Percentiles rank a stretch among this genome's conserved stretches.
These are phyloP conservation scores for Rhazya stricta DNA, from an alignment of 257 asterid species.

Conservation along the genomic window DNA sequence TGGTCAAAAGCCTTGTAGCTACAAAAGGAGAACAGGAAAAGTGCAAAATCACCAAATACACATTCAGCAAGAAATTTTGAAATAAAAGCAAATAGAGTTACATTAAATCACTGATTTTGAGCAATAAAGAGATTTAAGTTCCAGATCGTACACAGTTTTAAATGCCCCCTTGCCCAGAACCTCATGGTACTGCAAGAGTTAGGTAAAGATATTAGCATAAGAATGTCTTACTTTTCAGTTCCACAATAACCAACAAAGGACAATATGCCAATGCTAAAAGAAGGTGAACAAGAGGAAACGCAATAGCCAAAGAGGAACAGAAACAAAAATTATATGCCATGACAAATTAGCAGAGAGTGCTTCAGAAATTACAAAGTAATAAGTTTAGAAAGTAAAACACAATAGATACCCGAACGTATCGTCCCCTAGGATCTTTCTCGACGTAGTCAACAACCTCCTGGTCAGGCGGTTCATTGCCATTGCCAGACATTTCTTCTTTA, in stretches of 20 bases:
- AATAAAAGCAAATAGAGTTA: not conserved
- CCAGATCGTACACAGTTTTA: slow-evolving; percentile 66
- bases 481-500: slow-evolving; percentile 16
- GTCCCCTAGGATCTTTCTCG: slow-evolving; percentile 55
- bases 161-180: slow-evolving; percentile 82
- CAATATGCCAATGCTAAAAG: not conserved
- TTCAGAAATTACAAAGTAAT: not conserved
- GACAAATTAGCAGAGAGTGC: not conserved
- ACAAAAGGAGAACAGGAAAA: not conserved
- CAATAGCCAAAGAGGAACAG: not conserved
- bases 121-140: slow-evolving; percentile 7
- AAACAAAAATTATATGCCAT: not conserved
- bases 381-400: not conserved
- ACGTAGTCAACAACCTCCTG: slow-evolving; percentile 39
- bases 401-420: slow-evolving; percentile 58
- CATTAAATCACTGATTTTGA: not conserved
- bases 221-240: not conserved
- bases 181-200: slow-evolving; percentile 52
- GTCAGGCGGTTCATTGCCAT: slow-evolving; percentile 21
- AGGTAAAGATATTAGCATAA: not conserved
- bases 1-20: slow-evolving; percentile 82
- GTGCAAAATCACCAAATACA: not conserved
- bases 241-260: not conserved
- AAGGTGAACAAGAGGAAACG: not conserved
- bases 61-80: too few species aligned